Evolutionary conservation across 139 green algal genomes (phyloP).

Genomic region (Chlorella sorokiniana): DNA sequence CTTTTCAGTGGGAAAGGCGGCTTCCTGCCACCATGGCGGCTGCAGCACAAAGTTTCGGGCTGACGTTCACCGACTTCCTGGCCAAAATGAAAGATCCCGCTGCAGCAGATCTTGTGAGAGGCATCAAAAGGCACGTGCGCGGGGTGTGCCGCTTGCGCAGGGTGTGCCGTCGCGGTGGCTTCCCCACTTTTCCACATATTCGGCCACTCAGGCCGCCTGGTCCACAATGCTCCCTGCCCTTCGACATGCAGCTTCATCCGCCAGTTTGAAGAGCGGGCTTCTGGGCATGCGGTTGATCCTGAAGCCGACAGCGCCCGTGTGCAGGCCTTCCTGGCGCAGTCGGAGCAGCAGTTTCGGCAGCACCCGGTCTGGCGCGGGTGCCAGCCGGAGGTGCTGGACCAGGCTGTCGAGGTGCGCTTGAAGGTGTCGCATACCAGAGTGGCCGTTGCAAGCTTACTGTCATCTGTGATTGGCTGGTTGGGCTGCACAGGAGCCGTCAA

Average conservation of each 20-base stretch:
- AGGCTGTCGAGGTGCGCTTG: conserved; percentile 71
- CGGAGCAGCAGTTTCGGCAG: conserved; percentile 73
- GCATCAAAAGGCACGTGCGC: conserved; percentile 76
- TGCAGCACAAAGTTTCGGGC: background rate
- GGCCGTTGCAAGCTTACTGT: no score
- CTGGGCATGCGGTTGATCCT: conserved; percentile 20
- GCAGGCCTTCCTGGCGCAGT: conserved; percentile 79
- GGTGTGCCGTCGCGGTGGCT: no score
- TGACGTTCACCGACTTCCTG: conserved; percentile 84
- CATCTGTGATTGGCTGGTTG: background rate
- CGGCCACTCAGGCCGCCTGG: background rate
- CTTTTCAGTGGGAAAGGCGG: no score
- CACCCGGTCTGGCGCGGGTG: conserved; percentile 85
- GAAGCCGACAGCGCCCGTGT: conserved; percentile 45
- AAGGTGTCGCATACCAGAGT: no score
- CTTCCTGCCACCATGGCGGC: background rate
- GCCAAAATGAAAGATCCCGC: conserved; percentile 80
- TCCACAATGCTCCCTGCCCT: background rate
- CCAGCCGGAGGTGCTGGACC: conserved; percentile 66
- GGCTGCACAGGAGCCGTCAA: background rate
- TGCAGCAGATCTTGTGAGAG: conserved; percentile 84
- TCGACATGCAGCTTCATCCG: conserved; percentile 51
- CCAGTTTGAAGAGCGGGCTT: conserved; percentile 45
- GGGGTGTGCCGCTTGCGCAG: conserved; percentile 38
- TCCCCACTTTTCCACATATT: no score